Evolutionary conservation across 176 grass and related monocot genomes (phyloP).

Genomic region (Stipa capillata): DNA sequence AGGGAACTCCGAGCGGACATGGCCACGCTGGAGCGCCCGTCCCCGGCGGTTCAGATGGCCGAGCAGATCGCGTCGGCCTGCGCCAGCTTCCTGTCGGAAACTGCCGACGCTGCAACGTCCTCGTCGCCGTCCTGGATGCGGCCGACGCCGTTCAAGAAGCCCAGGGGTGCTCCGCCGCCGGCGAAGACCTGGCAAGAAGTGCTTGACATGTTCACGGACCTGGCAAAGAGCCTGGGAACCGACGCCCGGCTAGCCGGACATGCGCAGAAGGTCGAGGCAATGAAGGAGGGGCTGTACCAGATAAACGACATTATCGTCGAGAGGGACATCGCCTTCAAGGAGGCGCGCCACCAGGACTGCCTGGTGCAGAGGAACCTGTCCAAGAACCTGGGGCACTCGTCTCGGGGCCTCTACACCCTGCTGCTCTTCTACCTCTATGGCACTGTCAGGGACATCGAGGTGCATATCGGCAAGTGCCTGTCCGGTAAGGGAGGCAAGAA

Average conservation of each 20-base stretch:
- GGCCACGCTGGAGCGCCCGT: slow-evolving; percentile 10
- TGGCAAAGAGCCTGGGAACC: slow-evolving; percentile 36
- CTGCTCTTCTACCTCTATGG: slow-evolving; percentile 84
- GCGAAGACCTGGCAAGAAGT: slow-evolving; percentile 75
- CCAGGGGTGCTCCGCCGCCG: neutral
- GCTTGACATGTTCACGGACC: slow-evolving; percentile 73
- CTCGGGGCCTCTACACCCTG: slow-evolving; percentile 63
- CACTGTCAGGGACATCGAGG: slow-evolving; percentile 49
- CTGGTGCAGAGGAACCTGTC: slow-evolving; percentile 65
- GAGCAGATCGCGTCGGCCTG: slow-evolving; percentile 62
- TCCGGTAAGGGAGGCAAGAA: slow-evolving; percentile 24
- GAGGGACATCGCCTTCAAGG: slow-evolving; percentile 57
- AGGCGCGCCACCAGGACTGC: slow-evolving; percentile 69
- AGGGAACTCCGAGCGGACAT: slow-evolving; percentile 53
- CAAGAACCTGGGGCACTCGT: slow-evolving; percentile 70
- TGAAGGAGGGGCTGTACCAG: slow-evolving; percentile 78
- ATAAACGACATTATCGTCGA: slow-evolving; percentile 63
- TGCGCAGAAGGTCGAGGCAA: slow-evolving; percentile 48
- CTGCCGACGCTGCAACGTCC: slow-evolving; percentile 7
- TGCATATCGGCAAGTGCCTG: slow-evolving; percentile 34
- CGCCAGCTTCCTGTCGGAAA: slow-evolving; percentile 31
- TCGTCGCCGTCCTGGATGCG: slow-evolving; percentile 75
- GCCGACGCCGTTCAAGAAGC: slow-evolving; percentile 38
- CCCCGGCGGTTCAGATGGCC: slow-evolving; percentile 39
- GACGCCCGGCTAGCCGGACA: slow-evolving; percentile 32